Conservation (phyloP, 768 basidiomycete species). For the Boletales sp. region DNA sequence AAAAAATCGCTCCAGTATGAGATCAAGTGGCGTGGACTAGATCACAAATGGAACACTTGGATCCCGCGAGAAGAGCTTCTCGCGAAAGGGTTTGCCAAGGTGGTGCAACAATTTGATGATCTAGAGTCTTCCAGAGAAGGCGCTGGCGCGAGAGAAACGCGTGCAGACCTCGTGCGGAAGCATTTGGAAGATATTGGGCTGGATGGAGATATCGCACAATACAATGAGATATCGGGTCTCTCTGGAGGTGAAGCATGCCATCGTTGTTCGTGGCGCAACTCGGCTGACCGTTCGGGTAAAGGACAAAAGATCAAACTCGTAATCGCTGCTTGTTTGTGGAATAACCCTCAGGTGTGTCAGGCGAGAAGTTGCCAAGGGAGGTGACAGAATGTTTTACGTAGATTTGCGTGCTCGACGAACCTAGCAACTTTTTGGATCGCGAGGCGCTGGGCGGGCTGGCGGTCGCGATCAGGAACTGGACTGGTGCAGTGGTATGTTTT, state of each 20-base stretch:
- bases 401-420: slow-evolving; percentile 75
- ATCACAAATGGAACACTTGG: slow-evolving; percentile 90
- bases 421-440: slow-evolving; percentile 96
- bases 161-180: slow-evolving; percentile 77
- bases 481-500: slow-evolving; percentile 71
- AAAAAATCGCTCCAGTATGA: slow-evolving; percentile 97
- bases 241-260: slow-evolving; percentile 67
- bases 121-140: slow-evolving; percentile 94
- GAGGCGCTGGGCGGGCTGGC: slow-evolving; percentile 94
- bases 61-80: slow-evolving; percentile 84
- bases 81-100: slow-evolving; percentile 81
- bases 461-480: slow-evolving; percentile 93
- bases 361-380: neutral
- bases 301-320: slow-evolving; percentile 97
- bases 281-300: slow-evolving; percentile 27
- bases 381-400: slow-evolving; percentile 37
- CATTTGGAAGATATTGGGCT: slow-evolving; percentile 94
- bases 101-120: slow-evolving; percentile 94
- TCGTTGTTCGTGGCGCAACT: slow-evolving; percentile 7
- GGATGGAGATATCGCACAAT: slow-evolving; percentile 96
- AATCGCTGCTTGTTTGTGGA: slow-evolving; percentile 93
- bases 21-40: slow-evolving; percentile 79
- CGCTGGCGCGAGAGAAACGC: slow-evolving; percentile 86
- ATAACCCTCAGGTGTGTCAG: slow-evolving; percentile 76
- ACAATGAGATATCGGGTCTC: slow-evolving; percentile 92